These are phyloP conservation scores for Vitis hybrid DNA, from an alignment of 177 flowering plant species.

Conservation along the genomic window DNA sequence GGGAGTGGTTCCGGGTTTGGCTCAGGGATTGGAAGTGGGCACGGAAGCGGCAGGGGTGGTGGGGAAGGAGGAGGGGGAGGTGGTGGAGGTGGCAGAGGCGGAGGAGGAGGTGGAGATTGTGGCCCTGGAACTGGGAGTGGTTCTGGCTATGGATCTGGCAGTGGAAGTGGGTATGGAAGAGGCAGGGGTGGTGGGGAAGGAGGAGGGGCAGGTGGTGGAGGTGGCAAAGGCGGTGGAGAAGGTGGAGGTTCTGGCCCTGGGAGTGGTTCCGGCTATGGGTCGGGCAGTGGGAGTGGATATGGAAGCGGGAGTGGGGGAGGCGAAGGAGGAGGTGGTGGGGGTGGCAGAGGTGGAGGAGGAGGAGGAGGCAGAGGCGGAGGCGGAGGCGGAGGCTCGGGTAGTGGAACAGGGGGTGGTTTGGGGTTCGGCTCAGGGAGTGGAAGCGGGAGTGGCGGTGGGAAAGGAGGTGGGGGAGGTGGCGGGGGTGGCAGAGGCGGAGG, in stretches of 20 bases:
- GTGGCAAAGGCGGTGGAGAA: constrained; percentile 11
- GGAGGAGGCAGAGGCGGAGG: not conserved
- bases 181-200: constrained; percentile 9
- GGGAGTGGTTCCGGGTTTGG: constrained; percentile 17
- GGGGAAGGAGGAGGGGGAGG: constrained; percentile 21
- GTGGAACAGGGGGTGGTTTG: constrained; percentile 17
- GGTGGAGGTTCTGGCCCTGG: constrained; percentile 24
- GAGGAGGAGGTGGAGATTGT: constrained; percentile 26
- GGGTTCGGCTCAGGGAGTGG: constrained; percentile 22
- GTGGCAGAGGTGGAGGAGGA: constrained; percentile 11
- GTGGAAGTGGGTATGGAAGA: constrained; percentile 24
- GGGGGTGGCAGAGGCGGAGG: not conserved
- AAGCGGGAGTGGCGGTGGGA: not conserved
- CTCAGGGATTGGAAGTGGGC: constrained; percentile 25
- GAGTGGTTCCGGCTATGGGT: constrained; percentile 5
- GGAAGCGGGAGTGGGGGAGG: constrained; percentile 17
- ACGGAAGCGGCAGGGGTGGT: constrained; percentile 16
- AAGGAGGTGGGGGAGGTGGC: constrained; percentile 1
- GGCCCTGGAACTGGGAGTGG: constrained; percentile 25
- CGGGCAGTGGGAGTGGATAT: constrained; percentile 15
- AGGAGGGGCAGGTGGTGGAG: constrained; percentile 18
- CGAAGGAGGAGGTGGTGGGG: constrained; percentile 9
- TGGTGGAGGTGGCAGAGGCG: constrained; percentile 25
- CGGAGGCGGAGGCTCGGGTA: constrained; percentile 9
- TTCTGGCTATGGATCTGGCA: constrained; percentile 25